phyloP scores from a whole-genome alignment of 805 yeast species.

The Candida pini region DNA sequence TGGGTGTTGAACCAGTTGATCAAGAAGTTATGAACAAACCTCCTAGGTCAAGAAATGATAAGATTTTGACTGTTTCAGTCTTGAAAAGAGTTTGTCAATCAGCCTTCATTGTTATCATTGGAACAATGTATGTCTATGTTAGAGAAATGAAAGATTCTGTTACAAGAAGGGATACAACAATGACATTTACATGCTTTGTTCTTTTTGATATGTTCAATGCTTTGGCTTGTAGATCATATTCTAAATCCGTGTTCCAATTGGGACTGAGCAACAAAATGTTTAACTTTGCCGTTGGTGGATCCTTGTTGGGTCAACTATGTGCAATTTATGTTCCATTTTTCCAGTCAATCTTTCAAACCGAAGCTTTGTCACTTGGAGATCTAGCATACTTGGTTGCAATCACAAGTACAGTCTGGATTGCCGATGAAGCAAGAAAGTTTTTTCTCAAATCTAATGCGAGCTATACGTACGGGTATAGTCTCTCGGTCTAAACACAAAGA shows the following conservation, averaged over 20 bases:
- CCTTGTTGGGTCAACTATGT: slow-evolving; percentile 83
- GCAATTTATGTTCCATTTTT: slow-evolving; percentile 92
- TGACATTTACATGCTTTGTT: slow-evolving; percentile 98
- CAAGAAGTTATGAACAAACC: slow-evolving; percentile 93
- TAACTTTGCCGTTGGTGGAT: slow-evolving; percentile 85
- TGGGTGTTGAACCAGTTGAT: slow-evolving; percentile 97
- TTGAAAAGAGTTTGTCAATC: slow-evolving; percentile 70
- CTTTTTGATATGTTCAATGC: slow-evolving; percentile 97
- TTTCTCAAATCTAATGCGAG: slow-evolving; percentile 14
- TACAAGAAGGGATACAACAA: slow-evolving; percentile 94
- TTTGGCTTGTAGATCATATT: slow-evolving; percentile 80
- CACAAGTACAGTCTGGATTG: slow-evolving; percentile 78
- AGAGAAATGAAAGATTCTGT: slow-evolving; percentile 83
- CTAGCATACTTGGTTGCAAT: slow-evolving; percentile 53
- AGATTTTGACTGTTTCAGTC: slow-evolving; percentile 67
- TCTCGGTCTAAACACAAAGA: slow-evolving; percentile 18
- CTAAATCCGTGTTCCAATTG: slow-evolving; percentile 75
- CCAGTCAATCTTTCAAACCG: slow-evolving; percentile 92
- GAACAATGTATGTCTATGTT: slow-evolving; percentile 83
- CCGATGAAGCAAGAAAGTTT: slow-evolving; percentile 76
- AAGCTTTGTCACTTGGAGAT: slow-evolving; percentile 72
- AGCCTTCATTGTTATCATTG: slow-evolving; percentile 70
- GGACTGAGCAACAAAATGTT: slow-evolving; percentile 87
- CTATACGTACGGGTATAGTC: slow-evolving; percentile 23
- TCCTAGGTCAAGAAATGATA: slow-evolving; percentile 86